These are phyloP conservation scores for Talaromyces thailandensis DNA, from an alignment of 495 filamentous ascomycete species.

Conservation along the genomic window DNA sequence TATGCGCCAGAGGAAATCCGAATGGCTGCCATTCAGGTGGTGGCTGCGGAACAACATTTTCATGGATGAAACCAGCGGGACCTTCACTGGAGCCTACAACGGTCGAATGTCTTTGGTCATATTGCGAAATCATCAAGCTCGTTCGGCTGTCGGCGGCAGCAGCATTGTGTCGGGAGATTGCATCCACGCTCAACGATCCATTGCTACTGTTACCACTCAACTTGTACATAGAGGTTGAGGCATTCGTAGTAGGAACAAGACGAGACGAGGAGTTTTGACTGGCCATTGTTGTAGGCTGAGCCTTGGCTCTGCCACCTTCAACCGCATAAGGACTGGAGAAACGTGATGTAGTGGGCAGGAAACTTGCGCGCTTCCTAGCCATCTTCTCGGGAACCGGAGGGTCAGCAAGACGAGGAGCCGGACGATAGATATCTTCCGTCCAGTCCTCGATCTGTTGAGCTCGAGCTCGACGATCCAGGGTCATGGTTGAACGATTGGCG, in stretches of 20 bases:
- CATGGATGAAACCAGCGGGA: constrained; percentile 91
- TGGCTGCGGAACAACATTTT: constrained; percentile 93
- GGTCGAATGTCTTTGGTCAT: constrained; percentile 38
- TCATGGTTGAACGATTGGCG: constrained; percentile 62
- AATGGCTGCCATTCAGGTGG: constrained; percentile 95
- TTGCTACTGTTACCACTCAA: constrained; percentile 60
- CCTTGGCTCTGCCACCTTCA: constrained; percentile 39
- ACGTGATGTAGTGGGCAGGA: constrained; percentile 75
- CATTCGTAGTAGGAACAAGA: constrained; percentile 53
- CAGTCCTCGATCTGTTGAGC: constrained; percentile 96
- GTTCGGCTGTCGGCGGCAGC: constrained; percentile 38
- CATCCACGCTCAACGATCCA: constrained; percentile 41
- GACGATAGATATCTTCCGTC: constrained; percentile 93
- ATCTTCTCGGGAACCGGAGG: constrained; percentile 52
- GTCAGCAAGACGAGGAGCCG: constrained; percentile 72
- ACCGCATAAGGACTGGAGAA: constrained; percentile 91
- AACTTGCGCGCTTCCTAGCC: constrained; percentile 68
- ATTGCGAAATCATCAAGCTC: constrained; percentile 38
- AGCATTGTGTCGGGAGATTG: constrained; percentile 23
- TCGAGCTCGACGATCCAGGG: constrained; percentile 64
- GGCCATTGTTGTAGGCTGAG: constrained; percentile 84
- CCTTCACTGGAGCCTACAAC: constrained; percentile 60
- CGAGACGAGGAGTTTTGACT: constrained; percentile 77
- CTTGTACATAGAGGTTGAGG: constrained; percentile 51
- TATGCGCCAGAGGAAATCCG: constrained; percentile 87